Percentiles rank a stretch among this genome's conserved stretches.
These are phyloP conservation scores for Daldinia decipiens DNA, from an alignment of 495 filamentous ascomycete species.

Conservation along the genomic window DNA sequence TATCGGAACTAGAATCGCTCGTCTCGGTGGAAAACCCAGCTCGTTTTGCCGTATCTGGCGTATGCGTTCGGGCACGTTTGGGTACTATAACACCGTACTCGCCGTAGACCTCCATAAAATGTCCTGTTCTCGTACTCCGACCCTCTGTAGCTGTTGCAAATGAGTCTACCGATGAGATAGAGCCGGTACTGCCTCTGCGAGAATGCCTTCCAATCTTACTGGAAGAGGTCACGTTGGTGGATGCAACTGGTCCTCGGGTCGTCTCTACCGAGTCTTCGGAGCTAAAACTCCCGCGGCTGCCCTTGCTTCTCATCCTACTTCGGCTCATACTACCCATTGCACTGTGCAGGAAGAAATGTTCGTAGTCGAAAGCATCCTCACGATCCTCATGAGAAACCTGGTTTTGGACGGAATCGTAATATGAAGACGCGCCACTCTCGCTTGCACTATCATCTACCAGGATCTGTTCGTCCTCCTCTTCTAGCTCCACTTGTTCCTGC, in stretches of 20 bases:
- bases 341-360: slow-evolving; percentile 92
- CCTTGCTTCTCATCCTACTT: slow-evolving; percentile 56
- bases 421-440: slow-evolving; percentile 64
- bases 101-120: slow-evolving; percentile 32
- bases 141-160: slow-evolving; percentile 88
- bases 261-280: slow-evolving; percentile 82
- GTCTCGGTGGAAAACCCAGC: slow-evolving; percentile 48
- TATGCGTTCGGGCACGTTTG: slow-evolving; percentile 45
- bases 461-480: slow-evolving; percentile 45
- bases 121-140: slow-evolving; percentile 44
- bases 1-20: slow-evolving; percentile 48
- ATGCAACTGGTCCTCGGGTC: slow-evolving; percentile 63
- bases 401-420: slow-evolving; percentile 65
- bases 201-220: slow-evolving; percentile 50
- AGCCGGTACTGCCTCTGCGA: slow-evolving; percentile 71
- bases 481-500: slow-evolving; percentile 6
- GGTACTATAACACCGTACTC: slow-evolving; percentile 40
- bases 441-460: slow-evolving; percentile 51
- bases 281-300: slow-evolving; percentile 65
- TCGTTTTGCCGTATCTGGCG: slow-evolving; percentile 47
- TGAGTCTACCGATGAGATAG: slow-evolving; percentile 78
- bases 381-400: slow-evolving; percentile 85
- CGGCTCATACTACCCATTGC: slow-evolving; percentile 77
- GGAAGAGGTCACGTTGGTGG: slow-evolving; percentile 30
- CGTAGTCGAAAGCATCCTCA: slow-evolving; percentile 96